A percentile compares a stretch with the other conserved stretches of the same genome.
phyloP scores from a whole-genome alignment of 2,329 filamentous ascomycete genomes.

The Fulvia fulva region DNA sequence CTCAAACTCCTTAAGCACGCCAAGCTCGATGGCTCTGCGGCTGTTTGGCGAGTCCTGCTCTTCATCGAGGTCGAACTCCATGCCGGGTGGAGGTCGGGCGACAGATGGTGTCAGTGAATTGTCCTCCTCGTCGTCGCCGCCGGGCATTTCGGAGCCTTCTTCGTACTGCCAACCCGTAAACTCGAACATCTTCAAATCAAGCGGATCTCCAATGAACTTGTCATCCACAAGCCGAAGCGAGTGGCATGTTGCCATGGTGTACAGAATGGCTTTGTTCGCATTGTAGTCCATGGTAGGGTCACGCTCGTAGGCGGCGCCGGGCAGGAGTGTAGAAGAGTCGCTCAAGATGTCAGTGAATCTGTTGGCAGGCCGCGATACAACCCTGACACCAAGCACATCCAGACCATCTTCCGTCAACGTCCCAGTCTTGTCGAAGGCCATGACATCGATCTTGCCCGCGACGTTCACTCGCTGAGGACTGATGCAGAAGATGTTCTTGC shows the following conservation, averaged over 20 bases:
- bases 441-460: constrained; percentile 88
- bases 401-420: constrained; percentile 94
- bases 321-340: constrained; percentile 58
- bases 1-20: constrained; percentile 87
- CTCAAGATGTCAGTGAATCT: constrained; percentile 74
- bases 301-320: constrained; percentile 52
- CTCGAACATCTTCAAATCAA: constrained; percentile 98
- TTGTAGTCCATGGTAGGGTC: constrained; percentile 59
- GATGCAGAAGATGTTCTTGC: constrained; percentile 93
- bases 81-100: constrained; percentile 68
- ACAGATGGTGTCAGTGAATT: constrained; percentile 79
- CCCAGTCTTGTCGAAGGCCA: constrained; percentile 99
- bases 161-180: constrained; percentile 92
- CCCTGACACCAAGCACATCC: constrained; percentile 83
- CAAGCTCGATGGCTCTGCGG: constrained; percentile 68
- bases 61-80: constrained; percentile 56
- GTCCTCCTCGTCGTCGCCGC: constrained; percentile 69
- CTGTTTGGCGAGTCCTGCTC: constrained; percentile 39
- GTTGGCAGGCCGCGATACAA: constrained; percentile 61
- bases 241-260: constrained; percentile 97
- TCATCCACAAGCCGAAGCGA: constrained; percentile 81
- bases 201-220: constrained; percentile 85
- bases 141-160: constrained; percentile 68
- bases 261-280: constrained; percentile 67
- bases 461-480: constrained; percentile 97